phyloP scores from a whole-genome alignment of 306 rosid species.

The Lupinus albus region DNA sequence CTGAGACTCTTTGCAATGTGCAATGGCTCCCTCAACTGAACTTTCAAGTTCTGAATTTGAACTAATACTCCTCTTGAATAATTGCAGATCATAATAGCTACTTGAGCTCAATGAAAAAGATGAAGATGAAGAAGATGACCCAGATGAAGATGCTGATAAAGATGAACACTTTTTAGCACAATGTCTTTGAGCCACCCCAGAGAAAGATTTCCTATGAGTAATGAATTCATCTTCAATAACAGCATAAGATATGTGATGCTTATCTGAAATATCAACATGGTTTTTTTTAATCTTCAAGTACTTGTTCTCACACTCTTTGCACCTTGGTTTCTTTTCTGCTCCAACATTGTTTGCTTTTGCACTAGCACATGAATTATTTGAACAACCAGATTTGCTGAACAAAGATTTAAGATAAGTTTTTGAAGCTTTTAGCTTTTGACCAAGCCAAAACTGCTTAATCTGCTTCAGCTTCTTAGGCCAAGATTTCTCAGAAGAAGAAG shows the following conservation, averaged over 20 bases:
- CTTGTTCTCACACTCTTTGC: constrained; percentile 43
- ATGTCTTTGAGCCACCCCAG: constrained; percentile 72
- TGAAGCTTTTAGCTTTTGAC: constrained; percentile 70
- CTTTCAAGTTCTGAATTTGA: constrained; percentile 69
- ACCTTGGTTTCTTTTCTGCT: constrained; percentile 39
- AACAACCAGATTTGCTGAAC: constrained; percentile 69
- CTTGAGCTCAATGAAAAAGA: constrained; percentile 79
- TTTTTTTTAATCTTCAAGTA: constrained; percentile 45
- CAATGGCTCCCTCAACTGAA: constrained; percentile 93
- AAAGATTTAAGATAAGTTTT: constrained; percentile 66
- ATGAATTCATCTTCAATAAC: constrained; percentile 51
- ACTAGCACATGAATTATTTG: constrained; percentile 54
- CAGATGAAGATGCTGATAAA: constrained; percentile 72
- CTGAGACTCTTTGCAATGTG: constrained; percentile 85
- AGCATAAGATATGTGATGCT: constrained; percentile 45
- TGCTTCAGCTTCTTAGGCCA: constrained; percentile 76
- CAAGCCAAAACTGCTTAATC: constrained; percentile 59
- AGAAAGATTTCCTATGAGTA: constrained; percentile 72
- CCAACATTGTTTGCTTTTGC: constrained; percentile 52
- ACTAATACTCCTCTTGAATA: constrained; percentile 72
- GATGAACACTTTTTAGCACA: constrained; percentile 47
- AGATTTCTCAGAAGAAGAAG: constrained; percentile 43
- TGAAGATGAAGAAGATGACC: constrained; percentile 73
- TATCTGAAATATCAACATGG: constrained; percentile 55
- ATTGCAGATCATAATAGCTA: constrained; percentile 59